phyloP scores from a whole-genome alignment of 257 asterid species.

The Solanum gandarillasii region DNA sequence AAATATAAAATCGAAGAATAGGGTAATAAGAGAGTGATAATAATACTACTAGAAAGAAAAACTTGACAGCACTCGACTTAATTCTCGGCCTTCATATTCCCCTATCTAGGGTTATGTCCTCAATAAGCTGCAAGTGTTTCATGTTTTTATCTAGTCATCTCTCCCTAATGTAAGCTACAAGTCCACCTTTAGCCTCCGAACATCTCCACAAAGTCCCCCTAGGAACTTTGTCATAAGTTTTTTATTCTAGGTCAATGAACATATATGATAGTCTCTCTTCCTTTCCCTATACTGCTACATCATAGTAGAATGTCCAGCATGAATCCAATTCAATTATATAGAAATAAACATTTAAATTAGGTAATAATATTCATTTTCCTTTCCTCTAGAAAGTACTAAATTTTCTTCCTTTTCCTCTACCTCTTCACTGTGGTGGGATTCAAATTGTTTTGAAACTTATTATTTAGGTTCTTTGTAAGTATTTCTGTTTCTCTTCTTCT shows the following conservation, averaged over 20 bases:
- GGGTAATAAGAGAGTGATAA: neutral
- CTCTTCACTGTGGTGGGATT: neutral
- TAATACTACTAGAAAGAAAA: neutral
- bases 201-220: neutral
- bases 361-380: neutral
- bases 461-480: neutral
- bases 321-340: neutral
- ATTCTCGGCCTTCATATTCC: neutral
- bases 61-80: neutral
- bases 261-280: neutral
- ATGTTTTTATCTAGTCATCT: neutral
- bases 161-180: neutral
- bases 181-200: neutral
- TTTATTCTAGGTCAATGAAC: neutral
- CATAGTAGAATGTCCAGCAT: neutral
- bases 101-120: neutral
- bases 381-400: neutral
- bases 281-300: neutral
- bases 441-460: neutral
- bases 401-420: neutral
- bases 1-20: neutral
- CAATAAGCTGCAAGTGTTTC: neutral
- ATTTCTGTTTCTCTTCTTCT: neutral
- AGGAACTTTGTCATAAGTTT: neutral
- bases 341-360: neutral